phyloP scores from a whole-genome alignment of 2,329 filamentous ascomycete species.

The Epicoccum sorghinum region DNA sequence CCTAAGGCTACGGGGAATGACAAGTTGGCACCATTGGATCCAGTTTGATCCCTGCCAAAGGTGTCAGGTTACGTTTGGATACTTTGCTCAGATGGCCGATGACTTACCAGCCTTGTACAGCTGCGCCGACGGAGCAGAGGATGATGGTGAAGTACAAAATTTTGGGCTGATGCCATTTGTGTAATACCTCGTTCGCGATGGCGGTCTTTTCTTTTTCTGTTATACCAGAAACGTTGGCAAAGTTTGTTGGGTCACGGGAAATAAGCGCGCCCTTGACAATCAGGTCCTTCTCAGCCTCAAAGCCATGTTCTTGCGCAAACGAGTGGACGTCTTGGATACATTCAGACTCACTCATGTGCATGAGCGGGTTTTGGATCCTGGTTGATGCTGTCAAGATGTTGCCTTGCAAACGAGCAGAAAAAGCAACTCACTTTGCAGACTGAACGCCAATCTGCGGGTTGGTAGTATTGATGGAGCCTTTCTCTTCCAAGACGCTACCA shows the following conservation, averaged over 20 bases:
- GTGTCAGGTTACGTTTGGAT: not conserved
- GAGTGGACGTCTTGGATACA: slow-evolving; percentile 60
- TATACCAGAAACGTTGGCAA: slow-evolving; percentile 22
- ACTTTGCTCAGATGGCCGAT: not conserved
- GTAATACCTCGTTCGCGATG: slow-evolving; percentile 47
- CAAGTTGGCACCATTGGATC: slow-evolving; percentile 59
- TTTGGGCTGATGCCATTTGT: slow-evolving; percentile 64
- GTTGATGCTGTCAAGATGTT: too few species aligned
- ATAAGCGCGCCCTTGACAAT: slow-evolving; percentile 58
- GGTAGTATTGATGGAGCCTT: slow-evolving; percentile 5
- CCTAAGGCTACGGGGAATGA: slow-evolving; percentile 62
- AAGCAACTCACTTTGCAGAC: slow-evolving; percentile 14
- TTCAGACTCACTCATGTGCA: slow-evolving; percentile 29
- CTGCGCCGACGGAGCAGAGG: slow-evolving; percentile 70
- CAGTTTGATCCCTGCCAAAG: slow-evolving; percentile 55
- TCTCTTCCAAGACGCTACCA: slow-evolving; percentile 17
- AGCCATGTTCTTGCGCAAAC: slow-evolving; percentile 56
- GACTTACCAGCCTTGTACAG: slow-evolving; percentile 66
- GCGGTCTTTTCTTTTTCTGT: slow-evolving; percentile 24
- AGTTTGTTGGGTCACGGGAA: slow-evolving; percentile 46
- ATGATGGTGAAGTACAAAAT: slow-evolving; percentile 69
- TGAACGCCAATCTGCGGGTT: slow-evolving; percentile 6
- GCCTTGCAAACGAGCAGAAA: too few species aligned
- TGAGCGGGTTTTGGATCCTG: slow-evolving; percentile 30
- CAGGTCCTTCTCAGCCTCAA: slow-evolving; percentile 53